Percentiles rank a stretch among this genome's conserved stretches.
Evolutionary conservation across 2,329 filamentous ascomycete species (phyloP).

Genomic region (Trichocomaceae sp.): DNA sequence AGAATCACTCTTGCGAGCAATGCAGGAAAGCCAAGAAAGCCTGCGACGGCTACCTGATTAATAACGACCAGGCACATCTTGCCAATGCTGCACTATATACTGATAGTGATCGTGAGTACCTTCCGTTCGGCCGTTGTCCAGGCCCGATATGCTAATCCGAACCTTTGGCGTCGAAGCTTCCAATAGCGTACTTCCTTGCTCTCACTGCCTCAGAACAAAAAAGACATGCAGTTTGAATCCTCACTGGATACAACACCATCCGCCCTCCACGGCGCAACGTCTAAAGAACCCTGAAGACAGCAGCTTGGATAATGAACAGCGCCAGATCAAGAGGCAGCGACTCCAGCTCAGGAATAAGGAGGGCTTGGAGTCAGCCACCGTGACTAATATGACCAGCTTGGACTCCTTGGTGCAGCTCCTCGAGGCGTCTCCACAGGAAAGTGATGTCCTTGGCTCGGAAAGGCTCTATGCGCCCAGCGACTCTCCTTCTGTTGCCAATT

Average conservation of each 20-base stretch:
- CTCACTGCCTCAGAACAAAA: not conserved
- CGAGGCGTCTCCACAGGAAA: not conserved
- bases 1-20: constrained; percentile 3
- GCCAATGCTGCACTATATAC: not conserved
- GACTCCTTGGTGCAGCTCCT: not conserved
- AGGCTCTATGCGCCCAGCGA: not conserved
- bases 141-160: not conserved
- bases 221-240: not conserved
- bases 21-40: constrained; percentile 2
- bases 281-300: not conserved
- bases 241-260: not conserved
- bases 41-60: not conserved
- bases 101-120: not conserved
- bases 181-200: not conserved
- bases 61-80: not conserved
- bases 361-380: not conserved
- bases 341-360: not conserved
- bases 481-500: not conserved
- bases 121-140: too few species aligned
- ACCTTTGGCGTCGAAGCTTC: not conserved
- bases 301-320: not conserved
- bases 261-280: not conserved
- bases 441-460: not conserved
- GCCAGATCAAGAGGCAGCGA: not conserved
- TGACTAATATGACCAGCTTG: not conserved